Evolutionary conservation across 345 rosid species (phyloP).

Genomic region (Hibiscus tridactylites): DNA sequence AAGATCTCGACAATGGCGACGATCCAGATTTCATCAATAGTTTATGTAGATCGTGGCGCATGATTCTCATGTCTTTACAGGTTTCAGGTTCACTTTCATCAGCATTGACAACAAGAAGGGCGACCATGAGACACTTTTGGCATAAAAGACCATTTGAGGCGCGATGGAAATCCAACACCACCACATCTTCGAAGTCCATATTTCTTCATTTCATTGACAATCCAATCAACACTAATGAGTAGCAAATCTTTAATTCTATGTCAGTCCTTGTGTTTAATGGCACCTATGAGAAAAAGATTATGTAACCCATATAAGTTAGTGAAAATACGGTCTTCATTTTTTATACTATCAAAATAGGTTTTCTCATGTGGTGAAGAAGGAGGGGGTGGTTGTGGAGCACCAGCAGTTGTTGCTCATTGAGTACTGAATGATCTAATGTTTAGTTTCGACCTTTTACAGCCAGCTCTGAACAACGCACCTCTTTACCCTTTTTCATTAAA

Average conservation of each 20-base stretch:
- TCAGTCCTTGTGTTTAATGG: slow-evolving; percentile 72
- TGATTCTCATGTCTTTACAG: slow-evolving; percentile 91
- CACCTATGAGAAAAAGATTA: slow-evolving; percentile 90
- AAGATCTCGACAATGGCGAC: too few relatives aligned
- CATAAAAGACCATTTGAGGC: slow-evolving; percentile 99
- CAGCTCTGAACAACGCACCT: slow-evolving; percentile 26
- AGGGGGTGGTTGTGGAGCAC: slow-evolving; percentile 65
- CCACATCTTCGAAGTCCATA: slow-evolving; percentile 96
- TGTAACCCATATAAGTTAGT: slow-evolving; percentile 83
- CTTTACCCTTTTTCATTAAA: background rate
- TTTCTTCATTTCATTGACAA: slow-evolving; percentile 79
- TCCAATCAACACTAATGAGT: slow-evolving; percentile 91
- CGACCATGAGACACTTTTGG: slow-evolving; percentile 93
- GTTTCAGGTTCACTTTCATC: slow-evolving; percentile 99
- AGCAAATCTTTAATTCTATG: slow-evolving; percentile 91
- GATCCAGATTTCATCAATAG: slow-evolving; percentile 19
- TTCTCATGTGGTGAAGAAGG: slow-evolving; percentile 88
- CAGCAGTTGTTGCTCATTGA: slow-evolving; percentile 57
- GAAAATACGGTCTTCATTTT: slow-evolving; percentile 89
- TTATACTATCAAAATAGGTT: slow-evolving; percentile 91
- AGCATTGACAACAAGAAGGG: slow-evolving; percentile 82
- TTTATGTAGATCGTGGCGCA: slow-evolving; percentile 97
- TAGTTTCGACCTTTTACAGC: slow-evolving; percentile 30
- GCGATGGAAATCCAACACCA: slow-evolving; percentile 95
- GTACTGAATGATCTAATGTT: slow-evolving; percentile 64